A percentile compares a stretch with the other conserved stretches of the same genome.
Evolutionary conservation across 2,329 filamentous ascomycete genomes (phyloP).

Genomic region (Colletotrichum costaricense): DNA sequence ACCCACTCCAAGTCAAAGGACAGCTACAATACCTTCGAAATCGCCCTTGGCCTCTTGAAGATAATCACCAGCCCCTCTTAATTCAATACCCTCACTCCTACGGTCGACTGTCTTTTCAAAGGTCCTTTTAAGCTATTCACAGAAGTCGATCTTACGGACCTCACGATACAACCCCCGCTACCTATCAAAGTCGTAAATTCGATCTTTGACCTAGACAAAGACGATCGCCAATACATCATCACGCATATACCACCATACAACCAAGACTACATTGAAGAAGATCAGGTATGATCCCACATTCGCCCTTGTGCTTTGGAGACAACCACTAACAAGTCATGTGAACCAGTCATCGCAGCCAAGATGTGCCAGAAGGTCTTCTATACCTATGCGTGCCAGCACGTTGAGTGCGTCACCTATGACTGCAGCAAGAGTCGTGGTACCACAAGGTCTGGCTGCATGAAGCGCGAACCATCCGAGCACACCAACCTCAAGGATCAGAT

Average conservation of each 20-base stretch:
- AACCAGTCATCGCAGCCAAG: not conserved
- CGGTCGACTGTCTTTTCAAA: not conserved
- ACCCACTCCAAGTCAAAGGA: not conserved
- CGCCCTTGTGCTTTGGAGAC: not conserved
- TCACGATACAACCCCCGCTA: not conserved
- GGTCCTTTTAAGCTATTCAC: not conserved
- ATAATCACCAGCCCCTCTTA: not conserved
- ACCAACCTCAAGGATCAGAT: constrained; percentile 28
- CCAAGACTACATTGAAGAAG: not conserved
- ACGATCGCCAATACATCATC: not conserved
- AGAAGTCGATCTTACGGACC: not conserved
- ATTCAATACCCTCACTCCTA: not conserved
- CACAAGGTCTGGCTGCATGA: not conserved
- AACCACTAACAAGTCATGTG: constrained; percentile 34
- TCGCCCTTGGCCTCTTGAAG: not conserved
- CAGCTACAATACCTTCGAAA: not conserved
- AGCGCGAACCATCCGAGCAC: not conserved
- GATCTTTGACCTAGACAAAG: not conserved
- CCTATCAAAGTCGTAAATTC: too few relatives aligned
- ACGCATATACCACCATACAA: not conserved
- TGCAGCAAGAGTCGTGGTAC: constrained; percentile 1
- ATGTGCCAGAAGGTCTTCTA: constrained; percentile 37
- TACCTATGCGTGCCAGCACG: constrained; percentile 35
- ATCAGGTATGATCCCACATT: not conserved
- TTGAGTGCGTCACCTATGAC: constrained; percentile 27